Base-by-base conservation (phyloP, 2,329 filamentous ascomycete genomes). In the Clonostachys rhizophaga region DNA sequence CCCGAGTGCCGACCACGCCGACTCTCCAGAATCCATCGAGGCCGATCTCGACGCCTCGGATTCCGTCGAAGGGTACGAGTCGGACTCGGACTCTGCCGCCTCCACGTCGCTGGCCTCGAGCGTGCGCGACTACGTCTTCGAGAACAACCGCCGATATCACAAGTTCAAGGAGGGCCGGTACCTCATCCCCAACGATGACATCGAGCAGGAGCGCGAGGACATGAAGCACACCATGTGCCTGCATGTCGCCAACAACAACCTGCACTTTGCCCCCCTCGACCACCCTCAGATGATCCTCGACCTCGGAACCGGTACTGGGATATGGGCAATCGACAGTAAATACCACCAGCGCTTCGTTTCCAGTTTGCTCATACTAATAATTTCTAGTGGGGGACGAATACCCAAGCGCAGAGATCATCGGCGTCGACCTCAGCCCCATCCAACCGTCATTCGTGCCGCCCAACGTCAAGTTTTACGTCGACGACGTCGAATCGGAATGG, bases 251-350 rank as follows among this genome's bases (percentile, higher is more conserved):
- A 60, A 64, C 3, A 67, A 65, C 1, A 57, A 59, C 43, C 60
- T 76, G 13, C 67, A 70, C 47, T 63, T 66, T 45, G 65, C 71
- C 30, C 72, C 72, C 2, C 54, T 78, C 4, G 57, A 66, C 12
- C 56, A 63, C 10, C 54, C 50, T 13, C 54, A 72, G 42, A 56
- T 55, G 45, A 55, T 74, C 5, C 57, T 73, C 17, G 72, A 75
- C 50, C 50, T 75, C 30, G 72, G 71, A 64, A 61, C 50, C 50
- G 64, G 44, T 2, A 50, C 48, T 12, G 54, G 50, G 50, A 61
- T 54, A 3, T 79, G 75, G 74, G 73, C 76, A 1, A 72, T 79
- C 43, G 67, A 70, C 40, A 61, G 63, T 66, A 13, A 41, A 60
- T 47, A 20, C 9, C 7, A 34, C 39, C n/a, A 16, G 12, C 40